Evolutionary conservation across 2,329 filamentous ascomycete species (phyloP).

Genomic region (Cladosporium oxysporum): DNA sequence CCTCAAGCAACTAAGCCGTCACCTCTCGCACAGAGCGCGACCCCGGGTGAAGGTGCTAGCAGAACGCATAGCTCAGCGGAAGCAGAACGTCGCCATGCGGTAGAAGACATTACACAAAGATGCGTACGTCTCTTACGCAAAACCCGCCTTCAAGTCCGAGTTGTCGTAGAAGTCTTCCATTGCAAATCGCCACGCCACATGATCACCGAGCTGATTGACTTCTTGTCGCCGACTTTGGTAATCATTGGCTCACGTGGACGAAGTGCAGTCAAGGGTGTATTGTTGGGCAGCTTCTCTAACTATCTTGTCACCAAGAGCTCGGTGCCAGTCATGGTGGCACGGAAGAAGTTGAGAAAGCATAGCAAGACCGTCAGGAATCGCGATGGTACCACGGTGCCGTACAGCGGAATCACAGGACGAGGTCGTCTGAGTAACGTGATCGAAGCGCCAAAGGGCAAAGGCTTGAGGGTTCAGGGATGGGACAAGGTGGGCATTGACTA

Average conservation of each 20-base stretch:
- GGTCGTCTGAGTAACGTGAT: conserved; percentile 38
- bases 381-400: conserved; percentile 36
- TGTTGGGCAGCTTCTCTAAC: conserved; percentile 94
- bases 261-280: conserved; percentile 89
- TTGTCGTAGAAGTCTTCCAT: conserved; percentile 94
- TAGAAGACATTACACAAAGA: conserved; percentile 80
- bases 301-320: conserved; percentile 96
- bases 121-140: conserved; percentile 86
- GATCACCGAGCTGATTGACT: conserved; percentile 95
- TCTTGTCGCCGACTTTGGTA: conserved; percentile 85
- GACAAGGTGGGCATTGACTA: conserved; percentile 40
- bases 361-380: conserved; percentile 49
- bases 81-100: conserved; percentile 75
- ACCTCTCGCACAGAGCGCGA: conserved; percentile 29
- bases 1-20: conserved; percentile 34
- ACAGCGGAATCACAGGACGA: conserved; percentile 33
- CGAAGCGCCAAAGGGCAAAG: conserved; percentile 35
- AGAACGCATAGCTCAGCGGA: conserved; percentile 55
- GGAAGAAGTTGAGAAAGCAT: conserved; percentile 86
- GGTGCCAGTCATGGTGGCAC: conserved; percentile 95
- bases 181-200: conserved; percentile 97
- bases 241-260: conserved; percentile 89
- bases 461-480: conserved; percentile 37
- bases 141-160: conserved; percentile 86
- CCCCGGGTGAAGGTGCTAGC: conserved; percentile 27